Conservation (phyloP, 164 flowering plant species). For the Vitis rotundifolia region DNA sequence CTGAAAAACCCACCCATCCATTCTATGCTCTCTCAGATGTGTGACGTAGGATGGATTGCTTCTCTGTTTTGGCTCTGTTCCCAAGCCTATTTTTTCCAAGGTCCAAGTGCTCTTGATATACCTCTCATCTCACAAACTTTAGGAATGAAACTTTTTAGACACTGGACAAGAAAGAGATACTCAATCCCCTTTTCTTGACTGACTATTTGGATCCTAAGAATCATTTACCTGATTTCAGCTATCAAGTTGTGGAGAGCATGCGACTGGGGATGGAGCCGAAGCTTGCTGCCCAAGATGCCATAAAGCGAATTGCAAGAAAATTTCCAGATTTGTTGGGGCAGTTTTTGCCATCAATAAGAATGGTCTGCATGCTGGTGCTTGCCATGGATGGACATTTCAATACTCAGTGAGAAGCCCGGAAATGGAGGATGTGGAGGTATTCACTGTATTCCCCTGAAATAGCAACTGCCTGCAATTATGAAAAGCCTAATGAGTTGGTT, state of each 20-base stretch:
- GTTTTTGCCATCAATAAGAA: constrained; percentile 69
- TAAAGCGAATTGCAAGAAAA: constrained; percentile 71
- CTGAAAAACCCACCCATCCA: too few relatives aligned
- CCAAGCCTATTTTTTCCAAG: too few relatives aligned
- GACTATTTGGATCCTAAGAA: neutral
- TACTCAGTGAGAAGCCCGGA: constrained; percentile 72
- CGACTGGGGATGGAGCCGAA: constrained; percentile 83
- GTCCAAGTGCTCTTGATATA: too few relatives aligned
- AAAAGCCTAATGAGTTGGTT: neutral
- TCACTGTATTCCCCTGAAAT: constrained; percentile 62
- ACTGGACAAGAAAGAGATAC: neutral
- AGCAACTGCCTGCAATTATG: neutral
- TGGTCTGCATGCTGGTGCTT: constrained; percentile 88
- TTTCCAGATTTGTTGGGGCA: constrained; percentile 88
- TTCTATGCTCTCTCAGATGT: too few relatives aligned
- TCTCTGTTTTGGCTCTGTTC: too few relatives aligned
- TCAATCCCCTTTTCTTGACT: neutral
- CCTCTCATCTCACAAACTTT: too few relatives aligned
- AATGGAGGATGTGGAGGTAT: constrained; percentile 70
- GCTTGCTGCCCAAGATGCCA: constrained; percentile 83
- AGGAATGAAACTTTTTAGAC: too few relatives aligned
- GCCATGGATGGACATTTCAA: constrained; percentile 96
- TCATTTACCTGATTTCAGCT: constrained; percentile 45
- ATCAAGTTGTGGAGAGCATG: constrained; percentile 97
- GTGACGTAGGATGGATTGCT: too few relatives aligned